These are phyloP conservation scores for Trichosporon ovoides DNA, from an alignment of 1,284 basidiomycete genomes.

Conservation along the genomic window DNA sequence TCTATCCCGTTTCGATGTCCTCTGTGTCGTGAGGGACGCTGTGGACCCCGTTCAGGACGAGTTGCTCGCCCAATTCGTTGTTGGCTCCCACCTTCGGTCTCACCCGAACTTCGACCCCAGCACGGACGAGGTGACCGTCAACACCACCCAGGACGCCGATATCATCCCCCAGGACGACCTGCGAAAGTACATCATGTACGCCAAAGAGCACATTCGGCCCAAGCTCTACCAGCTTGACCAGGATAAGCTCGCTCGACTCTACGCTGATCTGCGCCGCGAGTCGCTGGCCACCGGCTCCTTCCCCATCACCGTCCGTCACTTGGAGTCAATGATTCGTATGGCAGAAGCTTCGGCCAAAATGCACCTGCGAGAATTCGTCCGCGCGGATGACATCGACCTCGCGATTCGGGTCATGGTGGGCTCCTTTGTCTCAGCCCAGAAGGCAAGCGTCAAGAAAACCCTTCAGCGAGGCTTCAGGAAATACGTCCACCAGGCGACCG, in stretches of 20 bases:
- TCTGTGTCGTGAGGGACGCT: conserved; percentile 96
- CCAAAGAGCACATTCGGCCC: conserved; percentile 83
- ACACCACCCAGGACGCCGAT: conserved; percentile 82
- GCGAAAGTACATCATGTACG: conserved; percentile 99
- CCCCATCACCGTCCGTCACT: conserved; percentile 94
- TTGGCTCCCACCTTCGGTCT: conserved; percentile 87
- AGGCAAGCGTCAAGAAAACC: conserved; percentile 97
- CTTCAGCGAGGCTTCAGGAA: conserved; percentile 96
- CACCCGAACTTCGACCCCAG: conserved; percentile 88
- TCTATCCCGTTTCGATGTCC: conserved; percentile 94
- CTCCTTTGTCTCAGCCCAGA: conserved; percentile 93
- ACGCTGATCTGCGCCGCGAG: conserved; percentile 93
- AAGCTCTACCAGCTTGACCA: conserved; percentile 93
- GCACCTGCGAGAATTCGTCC: conserved; percentile 92
- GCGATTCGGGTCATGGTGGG: conserved; percentile 93
- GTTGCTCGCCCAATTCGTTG: conserved; percentile 91
- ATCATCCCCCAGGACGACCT: conserved; percentile 94
- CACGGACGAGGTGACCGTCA: conserved; percentile 79
- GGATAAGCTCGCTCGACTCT: conserved; percentile 89
- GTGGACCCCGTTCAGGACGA: conserved; percentile 97
- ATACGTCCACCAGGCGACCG: conserved; percentile 88
- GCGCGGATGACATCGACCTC: conserved; percentile 92
- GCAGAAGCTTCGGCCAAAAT: conserved; percentile 97
- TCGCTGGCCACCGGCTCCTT: conserved; percentile 94
- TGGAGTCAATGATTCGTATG: conserved; percentile 99